phyloP scores from a whole-genome alignment of 176 grass and related monocot genomes.

The Raddia guianensis region DNA sequence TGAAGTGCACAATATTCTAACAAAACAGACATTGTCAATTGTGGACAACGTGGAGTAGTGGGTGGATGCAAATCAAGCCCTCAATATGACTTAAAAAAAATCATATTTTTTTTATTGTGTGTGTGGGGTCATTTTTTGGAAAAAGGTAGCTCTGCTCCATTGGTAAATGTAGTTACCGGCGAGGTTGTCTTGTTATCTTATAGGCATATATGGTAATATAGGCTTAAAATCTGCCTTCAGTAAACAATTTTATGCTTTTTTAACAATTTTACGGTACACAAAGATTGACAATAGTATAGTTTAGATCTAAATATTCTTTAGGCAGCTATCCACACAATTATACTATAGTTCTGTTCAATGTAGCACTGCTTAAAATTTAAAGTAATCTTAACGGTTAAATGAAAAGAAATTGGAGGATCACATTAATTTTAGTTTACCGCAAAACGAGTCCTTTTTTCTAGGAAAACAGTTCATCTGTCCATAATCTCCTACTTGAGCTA shows the following conservation, averaged over 20 bases:
- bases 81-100: background rate
- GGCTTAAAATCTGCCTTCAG: background rate
- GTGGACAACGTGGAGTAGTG: background rate
- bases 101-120: too few species aligned
- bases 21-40: too few species aligned
- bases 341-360: too few species aligned
- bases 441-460: background rate
- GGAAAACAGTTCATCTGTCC: background rate
- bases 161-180: background rate
- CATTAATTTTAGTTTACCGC: too few species aligned
- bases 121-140: background rate
- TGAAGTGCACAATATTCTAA: too few species aligned
- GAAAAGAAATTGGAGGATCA: too few species aligned
- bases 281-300: too few species aligned
- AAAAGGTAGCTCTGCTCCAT: background rate
- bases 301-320: too few species aligned
- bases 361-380: too few species aligned
- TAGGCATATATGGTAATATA: background rate
- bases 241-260: background rate
- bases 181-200: background rate
- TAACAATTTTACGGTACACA: too few species aligned
- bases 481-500: background rate
- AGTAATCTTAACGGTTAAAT: too few species aligned
- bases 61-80: background rate
- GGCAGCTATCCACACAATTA: too few species aligned